These are phyloP conservation scores for Colletotrichum sp. DNA, from an alignment of 2,329 filamentous ascomycete genomes.

Conservation along the genomic window DNA sequence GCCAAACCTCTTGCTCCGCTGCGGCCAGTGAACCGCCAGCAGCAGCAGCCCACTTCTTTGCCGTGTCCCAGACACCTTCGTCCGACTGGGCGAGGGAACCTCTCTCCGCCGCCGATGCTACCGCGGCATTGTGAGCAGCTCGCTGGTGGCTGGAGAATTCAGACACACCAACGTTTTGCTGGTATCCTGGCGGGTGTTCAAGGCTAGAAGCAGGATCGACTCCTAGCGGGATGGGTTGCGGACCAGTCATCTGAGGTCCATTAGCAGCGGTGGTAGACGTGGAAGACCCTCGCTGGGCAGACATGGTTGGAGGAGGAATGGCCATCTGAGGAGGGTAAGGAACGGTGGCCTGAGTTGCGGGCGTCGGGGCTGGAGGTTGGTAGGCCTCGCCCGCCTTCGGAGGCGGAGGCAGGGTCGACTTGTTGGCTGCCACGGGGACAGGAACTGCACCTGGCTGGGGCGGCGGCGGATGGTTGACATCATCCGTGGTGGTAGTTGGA, in stretches of 20 bases:
- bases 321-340: constrained; percentile 54
- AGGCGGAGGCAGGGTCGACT: constrained; percentile 49
- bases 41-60: constrained; percentile 62
- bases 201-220: constrained; percentile 33
- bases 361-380: constrained; percentile 37
- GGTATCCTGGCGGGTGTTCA: constrained; percentile 60
- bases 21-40: constrained; percentile 63
- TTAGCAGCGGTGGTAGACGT: constrained; percentile 40
- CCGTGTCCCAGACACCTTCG: constrained; percentile 58
- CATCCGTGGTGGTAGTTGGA: constrained; percentile 41
- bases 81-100: constrained; percentile 32
- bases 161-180: constrained; percentile 60
- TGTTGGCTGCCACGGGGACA: constrained; percentile 36
- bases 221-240: constrained; percentile 28
- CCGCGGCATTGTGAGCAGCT: constrained; percentile 40
- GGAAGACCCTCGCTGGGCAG: constrained; percentile 50
- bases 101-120: constrained; percentile 31
- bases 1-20: constrained; percentile 68
- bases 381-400: constrained; percentile 55
- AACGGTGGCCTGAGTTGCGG: constrained; percentile 33
- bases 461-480: constrained; percentile 48
- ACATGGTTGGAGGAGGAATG: constrained; percentile 50
- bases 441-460: constrained; percentile 65
- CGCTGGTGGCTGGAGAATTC: constrained; percentile 54
- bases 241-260: constrained; percentile 28